Conservation (phyloP, 176 grass and related monocot species). For the Musa itinerans region DNA sequence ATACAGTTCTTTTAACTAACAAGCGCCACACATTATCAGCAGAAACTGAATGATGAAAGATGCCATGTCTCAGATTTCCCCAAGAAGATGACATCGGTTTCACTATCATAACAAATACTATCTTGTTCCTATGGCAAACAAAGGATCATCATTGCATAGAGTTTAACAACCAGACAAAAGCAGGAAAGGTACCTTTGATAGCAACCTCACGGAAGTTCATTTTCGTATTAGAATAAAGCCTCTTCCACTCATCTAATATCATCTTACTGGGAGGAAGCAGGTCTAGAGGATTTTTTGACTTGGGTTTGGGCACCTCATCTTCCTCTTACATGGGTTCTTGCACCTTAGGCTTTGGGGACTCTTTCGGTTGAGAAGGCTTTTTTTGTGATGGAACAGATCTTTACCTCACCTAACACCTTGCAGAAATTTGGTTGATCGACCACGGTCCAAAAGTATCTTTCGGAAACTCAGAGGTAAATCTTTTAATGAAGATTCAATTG, state of each 20-base stretch:
- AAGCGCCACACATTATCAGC: too few species aligned
- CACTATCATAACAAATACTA: background rate
- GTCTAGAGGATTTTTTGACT: conserved; percentile 76
- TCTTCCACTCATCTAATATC: conserved; percentile 93
- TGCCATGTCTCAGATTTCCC: too few species aligned
- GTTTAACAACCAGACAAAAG: background rate
- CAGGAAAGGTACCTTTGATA: conserved; percentile 46
- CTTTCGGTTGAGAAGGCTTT: conserved; percentile 46
- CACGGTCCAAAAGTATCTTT: conserved; percentile 85
- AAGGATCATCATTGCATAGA: background rate
- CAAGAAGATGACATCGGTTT: too few species aligned
- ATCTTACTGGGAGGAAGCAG: conserved; percentile 77
- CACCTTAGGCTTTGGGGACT: conserved; percentile 45
- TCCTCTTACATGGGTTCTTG: conserved; percentile 42
- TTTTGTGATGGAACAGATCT: conserved; percentile 34
- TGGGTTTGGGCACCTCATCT: conserved; percentile 66
- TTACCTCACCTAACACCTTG: conserved; percentile 51
- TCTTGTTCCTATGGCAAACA: background rate
- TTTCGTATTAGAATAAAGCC: conserved; percentile 76
- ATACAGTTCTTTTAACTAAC: too few species aligned
- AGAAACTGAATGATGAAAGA: too few species aligned
- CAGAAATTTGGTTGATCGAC: conserved; percentile 67
- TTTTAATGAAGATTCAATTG: conserved; percentile 45
- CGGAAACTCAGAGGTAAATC: conserved; percentile 63
- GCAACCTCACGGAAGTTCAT: conserved; percentile 72